Percentiles rank a stretch among this genome's conserved stretches.
phyloP scores from a whole-genome alignment of 1,284 basidiomycete genomes.

The Cerioporus squamosus region DNA sequence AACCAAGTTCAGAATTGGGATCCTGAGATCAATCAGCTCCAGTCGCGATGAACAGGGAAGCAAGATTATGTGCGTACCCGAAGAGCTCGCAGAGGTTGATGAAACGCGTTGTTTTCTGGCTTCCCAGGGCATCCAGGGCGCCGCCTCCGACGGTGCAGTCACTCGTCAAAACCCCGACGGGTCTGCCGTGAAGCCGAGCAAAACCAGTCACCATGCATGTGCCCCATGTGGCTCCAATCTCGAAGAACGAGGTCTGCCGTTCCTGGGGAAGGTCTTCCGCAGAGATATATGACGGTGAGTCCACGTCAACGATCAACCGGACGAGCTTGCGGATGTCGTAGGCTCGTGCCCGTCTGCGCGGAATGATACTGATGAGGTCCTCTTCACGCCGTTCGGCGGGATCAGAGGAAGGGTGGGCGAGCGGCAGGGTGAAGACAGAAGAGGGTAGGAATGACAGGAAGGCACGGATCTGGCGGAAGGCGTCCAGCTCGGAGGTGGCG shows the following conservation, averaged over 20 bases:
- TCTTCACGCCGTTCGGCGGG: conserved; percentile 37
- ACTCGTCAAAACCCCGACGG: conserved; percentile 44
- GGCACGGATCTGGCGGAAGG: conserved; percentile 40
- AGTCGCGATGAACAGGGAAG: too few relatives aligned
- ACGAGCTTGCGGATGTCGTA: conserved; percentile 45
- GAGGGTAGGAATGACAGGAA: conserved; percentile 48
- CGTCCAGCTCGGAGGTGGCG: conserved; percentile 42
- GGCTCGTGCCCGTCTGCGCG: conserved; percentile 39
- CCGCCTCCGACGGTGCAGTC: conserved; percentile 47
- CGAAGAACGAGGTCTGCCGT: conserved; percentile 39
- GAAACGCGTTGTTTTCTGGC: conserved; percentile 45
- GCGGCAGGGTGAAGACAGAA: conserved; percentile 42
- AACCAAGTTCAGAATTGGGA: conserved; percentile 44
- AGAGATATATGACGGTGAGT: background rate
- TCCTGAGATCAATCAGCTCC: conserved; percentile 18
- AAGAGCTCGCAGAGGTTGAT: conserved; percentile 45
- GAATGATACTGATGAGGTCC: conserved; percentile 43
- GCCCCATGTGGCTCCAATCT: conserved; percentile 46
- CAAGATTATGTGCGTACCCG: conserved; percentile 27
- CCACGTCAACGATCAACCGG: conserved; percentile 38
- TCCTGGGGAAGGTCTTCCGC: background rate
- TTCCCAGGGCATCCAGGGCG: conserved; percentile 45
- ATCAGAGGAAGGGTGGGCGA: conserved; percentile 30
- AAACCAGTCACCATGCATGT: conserved; percentile 43
- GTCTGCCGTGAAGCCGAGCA: conserved; percentile 40